A percentile compares a stretch with the other conserved stretches of the same genome.
phyloP scores from a whole-genome alignment of 2,329 filamentous ascomycete genomes.

The Cladophialophora bantiana region DNA sequence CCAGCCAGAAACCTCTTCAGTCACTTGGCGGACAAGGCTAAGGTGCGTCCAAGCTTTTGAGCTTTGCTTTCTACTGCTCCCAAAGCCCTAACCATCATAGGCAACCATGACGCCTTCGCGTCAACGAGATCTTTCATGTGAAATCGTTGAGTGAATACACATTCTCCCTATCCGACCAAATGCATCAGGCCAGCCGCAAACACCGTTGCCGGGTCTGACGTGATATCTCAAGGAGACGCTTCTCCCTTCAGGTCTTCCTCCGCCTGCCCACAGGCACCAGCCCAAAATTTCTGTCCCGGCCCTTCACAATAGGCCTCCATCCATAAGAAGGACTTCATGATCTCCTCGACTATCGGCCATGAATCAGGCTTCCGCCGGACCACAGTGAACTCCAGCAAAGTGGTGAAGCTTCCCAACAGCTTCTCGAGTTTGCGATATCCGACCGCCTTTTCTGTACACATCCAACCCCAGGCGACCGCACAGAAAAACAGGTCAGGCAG shows the following conservation, averaged over 20 bases:
- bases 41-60: no score
- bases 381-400: constrained; percentile 4
- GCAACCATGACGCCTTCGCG: no score
- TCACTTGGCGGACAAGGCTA: no score
- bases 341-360: constrained; percentile 11
- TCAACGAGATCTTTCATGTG: no score
- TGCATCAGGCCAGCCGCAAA: neutral
- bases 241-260: constrained; percentile 3
- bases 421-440: constrained; percentile 14
- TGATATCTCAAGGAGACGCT: neutral
- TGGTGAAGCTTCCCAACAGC: constrained; percentile 12
- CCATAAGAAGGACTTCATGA: constrained; percentile 23
- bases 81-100: no score
- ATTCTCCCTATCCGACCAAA: neutral
- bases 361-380: constrained; percentile 10
- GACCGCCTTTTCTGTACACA: constrained; percentile 43
- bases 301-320: constrained; percentile 22
- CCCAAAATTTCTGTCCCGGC: constrained; percentile 21
- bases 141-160: no score
- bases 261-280: constrained; percentile 5
- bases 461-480: constrained; percentile 48
- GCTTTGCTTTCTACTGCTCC: no score
- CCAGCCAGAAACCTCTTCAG: no score
- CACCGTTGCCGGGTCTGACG: neutral
- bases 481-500: constrained; percentile 44